Conservation (phyloP, 257 asterid genomes). For the Solanum pimpinellifolium region DNA sequence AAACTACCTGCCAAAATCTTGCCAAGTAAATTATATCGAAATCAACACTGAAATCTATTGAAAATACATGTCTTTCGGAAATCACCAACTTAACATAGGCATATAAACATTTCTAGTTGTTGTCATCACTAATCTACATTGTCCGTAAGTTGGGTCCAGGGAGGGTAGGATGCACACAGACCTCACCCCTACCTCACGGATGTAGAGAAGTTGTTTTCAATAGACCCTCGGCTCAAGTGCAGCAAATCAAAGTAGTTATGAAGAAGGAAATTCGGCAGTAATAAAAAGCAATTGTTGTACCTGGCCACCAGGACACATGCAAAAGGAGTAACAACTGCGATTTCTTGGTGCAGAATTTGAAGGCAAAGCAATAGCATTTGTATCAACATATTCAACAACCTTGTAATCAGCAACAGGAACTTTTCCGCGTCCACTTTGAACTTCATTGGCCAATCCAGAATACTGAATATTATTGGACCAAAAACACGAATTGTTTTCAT, state of each 20-base stretch:
- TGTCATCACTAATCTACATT: neutral
- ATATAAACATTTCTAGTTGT: neutral
- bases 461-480: slow-evolving; percentile 38
- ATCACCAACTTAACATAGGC: neutral
- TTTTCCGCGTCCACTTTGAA: slow-evolving; percentile 76
- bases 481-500: neutral
- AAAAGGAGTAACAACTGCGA: slow-evolving; percentile 88
- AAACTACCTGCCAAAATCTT: slow-evolving; percentile 68
- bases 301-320: slow-evolving; percentile 99
- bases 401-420: slow-evolving; percentile 98
- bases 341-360: slow-evolving; percentile 20
- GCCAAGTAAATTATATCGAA: neutral
- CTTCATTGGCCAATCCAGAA: slow-evolving; percentile 71
- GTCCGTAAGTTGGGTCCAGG: neutral
- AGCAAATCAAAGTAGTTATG: neutral
- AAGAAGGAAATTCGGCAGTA: neutral
- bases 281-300: slow-evolving; percentile 17
- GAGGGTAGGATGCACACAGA: neutral
- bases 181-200: neutral
- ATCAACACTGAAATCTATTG: neutral
- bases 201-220: neutral
- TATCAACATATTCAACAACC: slow-evolving; percentile 52
- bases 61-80: neutral
- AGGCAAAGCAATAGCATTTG: slow-evolving; percentile 8
- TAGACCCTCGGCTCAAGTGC: neutral